A percentile compares a stretch with the other conserved stretches of the same genome.
Conservation (phyloP, 2,329 filamentous ascomycete species). For the Phialocephala sp. region DNA sequence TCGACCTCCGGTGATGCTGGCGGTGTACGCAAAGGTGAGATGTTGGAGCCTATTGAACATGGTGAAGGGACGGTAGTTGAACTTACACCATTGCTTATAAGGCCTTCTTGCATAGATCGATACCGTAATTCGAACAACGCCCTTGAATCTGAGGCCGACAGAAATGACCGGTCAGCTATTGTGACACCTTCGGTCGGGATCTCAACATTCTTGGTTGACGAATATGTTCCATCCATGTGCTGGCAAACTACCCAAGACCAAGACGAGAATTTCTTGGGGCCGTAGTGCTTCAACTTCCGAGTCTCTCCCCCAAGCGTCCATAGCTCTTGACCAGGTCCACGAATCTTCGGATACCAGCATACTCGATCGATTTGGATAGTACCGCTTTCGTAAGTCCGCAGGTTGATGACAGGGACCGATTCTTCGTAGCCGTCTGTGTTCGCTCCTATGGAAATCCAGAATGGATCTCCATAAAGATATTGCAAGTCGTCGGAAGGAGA, state of each 20-base stretch:
- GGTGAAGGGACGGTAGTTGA: neutral
- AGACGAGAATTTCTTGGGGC: slow-evolving; percentile 19
- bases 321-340: slow-evolving; percentile 27
- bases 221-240: slow-evolving; percentile 22
- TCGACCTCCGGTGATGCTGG: slow-evolving; percentile 8
- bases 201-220: slow-evolving; percentile 24
- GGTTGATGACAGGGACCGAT: slow-evolving; percentile 35
- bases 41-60: neutral
- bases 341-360: slow-evolving; percentile 34
- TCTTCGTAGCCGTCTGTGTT: slow-evolving; percentile 14
- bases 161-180: neutral
- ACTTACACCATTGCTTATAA: neutral
- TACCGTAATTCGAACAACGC: slow-evolving; percentile 9
- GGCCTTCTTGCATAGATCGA: slow-evolving; percentile 6
- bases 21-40: neutral
- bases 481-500: slow-evolving; percentile 22
- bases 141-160: slow-evolving; percentile 15
- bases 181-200: slow-evolving; percentile 23
- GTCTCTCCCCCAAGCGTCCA: slow-evolving; percentile 35
- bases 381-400: slow-evolving; percentile 30
- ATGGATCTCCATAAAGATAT: slow-evolving; percentile 28
- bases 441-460: slow-evolving; percentile 33
- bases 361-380: slow-evolving; percentile 30
- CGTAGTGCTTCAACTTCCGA: slow-evolving; percentile 25
- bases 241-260: slow-evolving; percentile 35